Percentiles rank a stretch among this genome's conserved stretches.
Conservation (phyloP, 1,284 basidiomycete genomes). For the Schizophyllum commune region DNA sequence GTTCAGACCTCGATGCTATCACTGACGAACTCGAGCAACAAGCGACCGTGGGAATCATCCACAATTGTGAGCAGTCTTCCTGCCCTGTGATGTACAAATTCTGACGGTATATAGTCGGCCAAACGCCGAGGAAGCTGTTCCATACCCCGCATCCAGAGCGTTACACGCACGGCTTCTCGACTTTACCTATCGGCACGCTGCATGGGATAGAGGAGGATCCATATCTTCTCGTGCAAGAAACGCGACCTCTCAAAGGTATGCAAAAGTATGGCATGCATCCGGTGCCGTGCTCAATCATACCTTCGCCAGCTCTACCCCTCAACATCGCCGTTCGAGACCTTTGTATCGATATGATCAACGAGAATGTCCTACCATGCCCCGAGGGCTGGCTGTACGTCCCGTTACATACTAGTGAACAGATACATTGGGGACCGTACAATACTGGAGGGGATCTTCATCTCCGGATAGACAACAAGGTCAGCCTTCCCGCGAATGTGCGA, state of each 20-base stretch:
- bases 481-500: slow-evolving; percentile 7
- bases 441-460: slow-evolving; percentile 49
- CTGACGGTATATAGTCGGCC: slow-evolving; percentile 54
- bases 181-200: slow-evolving; percentile 60
- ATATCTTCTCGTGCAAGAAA: slow-evolving; percentile 52
- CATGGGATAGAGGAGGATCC: slow-evolving; percentile 80
- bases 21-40: slow-evolving; percentile 83
- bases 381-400: slow-evolving; percentile 55
- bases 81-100: slow-evolving; percentile 8
- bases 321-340: slow-evolving; percentile 36
- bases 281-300: background rate
- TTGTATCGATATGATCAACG: slow-evolving; percentile 47
- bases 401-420: slow-evolving; percentile 53
- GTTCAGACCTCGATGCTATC: slow-evolving; percentile 74
- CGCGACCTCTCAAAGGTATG: slow-evolving; percentile 52
- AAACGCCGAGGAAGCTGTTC: slow-evolving; percentile 90
- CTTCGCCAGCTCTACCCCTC: background rate
- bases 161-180: slow-evolving; percentile 54
- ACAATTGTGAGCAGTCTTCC: slow-evolving; percentile 62
- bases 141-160: slow-evolving; percentile 72
- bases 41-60: slow-evolving; percentile 91
- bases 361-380: slow-evolving; percentile 59
- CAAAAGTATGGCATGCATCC: background rate
- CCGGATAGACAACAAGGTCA: slow-evolving; percentile 54
- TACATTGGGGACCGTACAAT: slow-evolving; percentile 51